Evolutionary conservation across 2,329 filamentous ascomycete species (phyloP).

Genomic region (Fusarium graminum): DNA sequence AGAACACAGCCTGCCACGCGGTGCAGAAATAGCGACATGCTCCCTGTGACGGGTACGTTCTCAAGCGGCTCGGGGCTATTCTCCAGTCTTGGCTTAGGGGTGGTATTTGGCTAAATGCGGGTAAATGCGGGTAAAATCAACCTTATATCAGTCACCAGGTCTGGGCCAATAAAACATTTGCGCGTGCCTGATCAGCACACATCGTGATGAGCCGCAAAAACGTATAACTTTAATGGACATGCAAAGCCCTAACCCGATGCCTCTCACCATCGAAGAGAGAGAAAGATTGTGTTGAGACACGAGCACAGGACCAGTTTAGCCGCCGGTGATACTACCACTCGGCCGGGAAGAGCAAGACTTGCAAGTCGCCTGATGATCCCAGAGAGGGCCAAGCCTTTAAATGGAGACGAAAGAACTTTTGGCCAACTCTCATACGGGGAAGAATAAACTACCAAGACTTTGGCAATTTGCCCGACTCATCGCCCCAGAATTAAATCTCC

Average conservation of each 20-base stretch:
- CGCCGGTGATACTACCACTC: slow-evolving; percentile 2
- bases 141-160: slow-evolving; percentile 27
- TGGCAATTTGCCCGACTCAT: slow-evolving; percentile 23
- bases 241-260: slow-evolving; percentile 3
- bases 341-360: neutral
- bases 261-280: neutral
- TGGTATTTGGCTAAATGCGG: slow-evolving; percentile 28
- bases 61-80: slow-evolving; percentile 11
- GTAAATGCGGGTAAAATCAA: slow-evolving; percentile 33
- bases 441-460: slow-evolving; percentile 18
- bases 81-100: slow-evolving; percentile 25
- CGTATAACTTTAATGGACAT: neutral
- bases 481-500: slow-evolving; percentile 14
- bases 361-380: slow-evolving; percentile 21
- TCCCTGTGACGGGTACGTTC: slow-evolving; percentile 1
- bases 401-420: slow-evolving; percentile 23
- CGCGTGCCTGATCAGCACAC: neutral
- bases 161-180: neutral
- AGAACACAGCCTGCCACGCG: neutral
- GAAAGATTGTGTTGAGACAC: neutral
- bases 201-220: neutral
- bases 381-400: slow-evolving; percentile 15
- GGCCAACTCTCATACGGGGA: slow-evolving; percentile 18
- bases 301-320: slow-evolving; percentile 4
- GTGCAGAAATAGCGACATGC: slow-evolving; percentile 2